These are phyloP conservation scores for Amaranthus tricolor DNA, from an alignment of 179 eudicot species.

Conservation along the genomic window DNA sequence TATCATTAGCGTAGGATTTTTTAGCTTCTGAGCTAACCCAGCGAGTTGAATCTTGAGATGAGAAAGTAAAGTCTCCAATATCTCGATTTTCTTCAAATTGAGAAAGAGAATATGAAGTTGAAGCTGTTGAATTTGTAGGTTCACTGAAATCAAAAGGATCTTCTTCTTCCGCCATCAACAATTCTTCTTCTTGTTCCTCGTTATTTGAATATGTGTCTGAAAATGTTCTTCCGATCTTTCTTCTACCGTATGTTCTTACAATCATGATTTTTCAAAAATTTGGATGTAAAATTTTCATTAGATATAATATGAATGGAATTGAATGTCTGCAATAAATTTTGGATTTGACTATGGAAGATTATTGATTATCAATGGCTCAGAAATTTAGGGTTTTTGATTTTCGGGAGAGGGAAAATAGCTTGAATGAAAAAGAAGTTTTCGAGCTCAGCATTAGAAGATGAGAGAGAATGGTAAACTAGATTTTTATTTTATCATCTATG, in stretches of 20 bases:
- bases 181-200: conserved; percentile 10
- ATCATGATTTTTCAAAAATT: conserved; percentile 45
- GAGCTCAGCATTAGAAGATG: no score
- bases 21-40: conserved; percentile 23
- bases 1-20: background rate
- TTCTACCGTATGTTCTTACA: conserved; percentile 69
- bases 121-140: conserved; percentile 12
- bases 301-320: background rate
- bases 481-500: no score
- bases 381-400: background rate
- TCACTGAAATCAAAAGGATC: conserved; percentile 35
- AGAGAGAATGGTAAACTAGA: no score
- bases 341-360: background rate
- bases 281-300: conserved; percentile 7
- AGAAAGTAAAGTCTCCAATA: conserved; percentile 43
- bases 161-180: conserved; percentile 28
- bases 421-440: no score
- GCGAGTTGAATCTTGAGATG: conserved; percentile 65
- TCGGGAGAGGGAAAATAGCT: background rate
- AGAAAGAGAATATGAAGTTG: conserved; percentile 26
- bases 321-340: background rate
- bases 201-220: conserved; percentile 35
- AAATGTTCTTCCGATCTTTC: conserved; percentile 38
- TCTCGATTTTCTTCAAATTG: conserved; percentile 45
- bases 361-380: conserved; percentile 9